phyloP scores from a whole-genome alignment of 192 early-diverging fungal species.

The Anaeromyces robustus region DNA sequence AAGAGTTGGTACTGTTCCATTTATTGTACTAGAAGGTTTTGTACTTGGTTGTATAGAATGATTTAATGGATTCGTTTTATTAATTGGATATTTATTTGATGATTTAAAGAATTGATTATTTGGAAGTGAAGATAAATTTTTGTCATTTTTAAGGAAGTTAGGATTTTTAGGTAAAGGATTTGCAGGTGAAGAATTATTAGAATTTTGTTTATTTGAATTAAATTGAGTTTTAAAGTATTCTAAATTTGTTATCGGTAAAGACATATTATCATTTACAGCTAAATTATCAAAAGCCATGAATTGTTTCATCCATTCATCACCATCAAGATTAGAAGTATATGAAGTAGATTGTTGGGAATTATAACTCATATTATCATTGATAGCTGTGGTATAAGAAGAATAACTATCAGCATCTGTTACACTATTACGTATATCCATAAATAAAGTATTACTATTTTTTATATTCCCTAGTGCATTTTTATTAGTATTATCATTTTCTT shows the following conservation, averaged over 20 bases:
- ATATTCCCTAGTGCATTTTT: background rate
- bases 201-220: background rate
- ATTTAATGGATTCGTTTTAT: background rate
- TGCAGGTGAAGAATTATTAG: background rate
- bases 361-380: background rate
- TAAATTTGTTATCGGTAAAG: background rate
- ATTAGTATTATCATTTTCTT: background rate
- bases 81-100: background rate
- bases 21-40: background rate
- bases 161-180: conserved; percentile 3
- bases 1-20: background rate
- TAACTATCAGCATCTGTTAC: background rate
- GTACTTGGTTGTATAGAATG: background rate
- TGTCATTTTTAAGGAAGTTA: conserved; percentile 4
- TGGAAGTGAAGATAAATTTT: background rate
- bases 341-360: background rate
- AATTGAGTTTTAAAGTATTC: background rate
- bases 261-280: background rate
- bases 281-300: conserved; percentile 6
- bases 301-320: conserved; percentile 8
- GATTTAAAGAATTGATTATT: background rate
- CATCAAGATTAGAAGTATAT: background rate
- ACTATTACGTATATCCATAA: background rate
- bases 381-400: background rate
- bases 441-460: background rate